A percentile compares a stretch with the other conserved stretches of the same genome.
Conservation (phyloP, 2,329 filamentous ascomycete genomes). For the Aurifilum marmelostoma region DNA sequence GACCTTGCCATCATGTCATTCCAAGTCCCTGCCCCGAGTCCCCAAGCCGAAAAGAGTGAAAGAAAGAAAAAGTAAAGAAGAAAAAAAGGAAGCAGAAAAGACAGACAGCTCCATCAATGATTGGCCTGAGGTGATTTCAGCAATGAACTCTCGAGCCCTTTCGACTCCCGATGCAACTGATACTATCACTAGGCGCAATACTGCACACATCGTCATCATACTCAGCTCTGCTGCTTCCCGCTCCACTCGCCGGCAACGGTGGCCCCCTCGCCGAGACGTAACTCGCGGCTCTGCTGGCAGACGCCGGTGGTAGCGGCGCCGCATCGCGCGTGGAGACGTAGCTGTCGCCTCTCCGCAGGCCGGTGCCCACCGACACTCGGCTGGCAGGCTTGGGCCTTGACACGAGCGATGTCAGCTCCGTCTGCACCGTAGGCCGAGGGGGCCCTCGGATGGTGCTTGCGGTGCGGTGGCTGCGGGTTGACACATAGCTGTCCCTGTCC, state of each 20-base stretch:
- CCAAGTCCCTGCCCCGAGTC: too few species aligned
- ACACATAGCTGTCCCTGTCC: conserved; percentile 50
- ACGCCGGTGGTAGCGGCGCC: not conserved
- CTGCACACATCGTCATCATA: conserved; percentile 54
- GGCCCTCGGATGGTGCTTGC: conserved; percentile 40
- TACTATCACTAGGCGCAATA: conserved; percentile 63
- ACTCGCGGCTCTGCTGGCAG: conserved; percentile 31
- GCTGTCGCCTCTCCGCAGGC: conserved; percentile 32
- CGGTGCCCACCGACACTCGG: conserved; percentile 33
- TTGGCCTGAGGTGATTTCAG: conserved; percentile 23
- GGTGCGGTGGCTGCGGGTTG: conserved; percentile 46
- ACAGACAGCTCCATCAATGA: not conserved
- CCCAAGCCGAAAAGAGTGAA: not conserved
- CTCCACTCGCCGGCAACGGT: conserved; percentile 46
- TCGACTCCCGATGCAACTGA: conserved; percentile 60
- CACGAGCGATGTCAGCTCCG: conserved; percentile 31
- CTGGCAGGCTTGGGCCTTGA: conserved; percentile 37
- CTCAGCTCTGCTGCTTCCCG: conserved; percentile 44
- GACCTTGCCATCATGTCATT: too few species aligned
- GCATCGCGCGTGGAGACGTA: conserved; percentile 30
- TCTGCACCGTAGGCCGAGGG: conserved; percentile 30
- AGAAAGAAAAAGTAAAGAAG: too few species aligned
- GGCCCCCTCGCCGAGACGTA: conserved; percentile 40
- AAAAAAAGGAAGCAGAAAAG: too few species aligned
- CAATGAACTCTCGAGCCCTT: conserved; percentile 37